Conservation (phyloP, 306 rosid species). For the Herpetospermum pedunculosum region DNA sequence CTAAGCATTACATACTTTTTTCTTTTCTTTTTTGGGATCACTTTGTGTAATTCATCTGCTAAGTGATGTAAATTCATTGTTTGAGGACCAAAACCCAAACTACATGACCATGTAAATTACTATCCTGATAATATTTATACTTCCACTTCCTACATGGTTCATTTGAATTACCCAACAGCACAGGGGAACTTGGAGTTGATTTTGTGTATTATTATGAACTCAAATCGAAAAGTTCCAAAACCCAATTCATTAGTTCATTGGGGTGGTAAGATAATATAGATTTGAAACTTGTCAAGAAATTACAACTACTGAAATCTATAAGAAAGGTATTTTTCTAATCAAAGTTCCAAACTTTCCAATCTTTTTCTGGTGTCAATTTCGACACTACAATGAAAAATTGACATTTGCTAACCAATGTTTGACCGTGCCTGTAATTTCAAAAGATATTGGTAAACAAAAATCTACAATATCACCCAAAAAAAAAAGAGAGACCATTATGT, state of each 20-base stretch:
- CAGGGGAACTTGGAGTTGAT: neutral
- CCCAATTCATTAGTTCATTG: neutral
- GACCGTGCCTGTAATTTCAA: neutral
- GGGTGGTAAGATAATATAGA: neutral
- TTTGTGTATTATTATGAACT: neutral
- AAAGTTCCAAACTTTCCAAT: too few species aligned
- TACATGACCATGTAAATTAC: conserved; percentile 2
- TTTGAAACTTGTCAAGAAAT: neutral
- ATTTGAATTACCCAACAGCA: neutral
- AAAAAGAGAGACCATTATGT: neutral
- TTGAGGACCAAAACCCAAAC: conserved; percentile 6
- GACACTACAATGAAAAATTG: neutral
- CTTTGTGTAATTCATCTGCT: neutral
- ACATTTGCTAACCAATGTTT: neutral
- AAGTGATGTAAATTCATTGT: neutral
- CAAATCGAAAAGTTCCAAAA: neutral
- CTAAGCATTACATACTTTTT: neutral
- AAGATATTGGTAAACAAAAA: neutral
- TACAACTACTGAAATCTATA: neutral
- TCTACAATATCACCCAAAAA: neutral
- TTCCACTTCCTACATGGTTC: neutral
- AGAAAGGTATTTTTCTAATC: neutral
- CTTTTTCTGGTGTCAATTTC: too few species aligned
- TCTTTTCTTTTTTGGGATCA: neutral
- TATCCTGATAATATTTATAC: neutral